Conservation (phyloP, 257 asterid species). For the Cinchona pubescens region DNA sequence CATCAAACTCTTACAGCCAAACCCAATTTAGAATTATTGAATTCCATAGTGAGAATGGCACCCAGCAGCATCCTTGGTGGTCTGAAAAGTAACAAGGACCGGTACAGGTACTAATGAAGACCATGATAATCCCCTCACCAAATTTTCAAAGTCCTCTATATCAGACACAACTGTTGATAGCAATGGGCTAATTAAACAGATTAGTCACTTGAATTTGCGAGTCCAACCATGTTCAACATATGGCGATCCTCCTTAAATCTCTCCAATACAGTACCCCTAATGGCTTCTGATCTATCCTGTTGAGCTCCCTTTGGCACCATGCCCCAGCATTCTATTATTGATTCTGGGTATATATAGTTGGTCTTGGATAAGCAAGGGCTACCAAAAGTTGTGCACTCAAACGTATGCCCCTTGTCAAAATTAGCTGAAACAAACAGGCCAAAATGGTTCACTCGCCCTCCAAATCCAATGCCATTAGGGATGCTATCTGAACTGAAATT, state of each 20-base stretch:
- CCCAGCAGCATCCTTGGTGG: too few species aligned
- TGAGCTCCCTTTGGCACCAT: constrained; percentile 35
- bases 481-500: constrained; percentile 89
- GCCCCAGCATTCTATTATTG: constrained; percentile 90
- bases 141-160: too few species aligned
- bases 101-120: too few species aligned
- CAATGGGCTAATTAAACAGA: not conserved
- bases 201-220: constrained; percentile 80
- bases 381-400: constrained; percentile 72
- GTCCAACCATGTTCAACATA: constrained; percentile 89
- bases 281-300: constrained; percentile 35
- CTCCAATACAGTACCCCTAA: constrained; percentile 67
- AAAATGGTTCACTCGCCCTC: constrained; percentile 66
- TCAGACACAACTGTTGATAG: not conserved
- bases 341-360: constrained; percentile 48
- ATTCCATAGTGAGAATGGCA: too few species aligned
- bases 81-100: too few species aligned
- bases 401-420: constrained; percentile 80
- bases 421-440: constrained; percentile 78
- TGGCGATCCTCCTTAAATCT: constrained; percentile 87
- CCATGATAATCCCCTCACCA: too few species aligned
- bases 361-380: constrained; percentile 68
- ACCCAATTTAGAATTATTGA: too few species aligned
- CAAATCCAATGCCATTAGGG: constrained; percentile 94
- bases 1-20: too few species aligned